phyloP scores from a whole-genome alignment of 768 basidiomycete species.

The Nidularia pulvinata region DNA sequence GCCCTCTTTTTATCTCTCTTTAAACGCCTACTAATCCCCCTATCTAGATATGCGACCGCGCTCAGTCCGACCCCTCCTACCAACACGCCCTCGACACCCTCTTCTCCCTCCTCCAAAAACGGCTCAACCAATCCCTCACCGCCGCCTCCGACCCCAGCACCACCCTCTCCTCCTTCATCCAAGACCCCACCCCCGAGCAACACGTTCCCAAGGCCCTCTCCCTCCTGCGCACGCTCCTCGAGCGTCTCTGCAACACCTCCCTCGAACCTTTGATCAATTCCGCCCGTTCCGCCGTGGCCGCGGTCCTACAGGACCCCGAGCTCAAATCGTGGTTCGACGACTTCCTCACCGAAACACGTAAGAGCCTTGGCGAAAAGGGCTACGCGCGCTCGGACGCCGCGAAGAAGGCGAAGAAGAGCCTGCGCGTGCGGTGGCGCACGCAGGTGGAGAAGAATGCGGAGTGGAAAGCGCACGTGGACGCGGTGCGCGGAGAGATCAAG shows the following conservation, averaged over 20 bases:
- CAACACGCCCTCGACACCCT: conserved; percentile 55
- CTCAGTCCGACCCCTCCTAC: conserved; percentile 61
- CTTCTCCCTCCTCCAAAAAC: conserved; percentile 56
- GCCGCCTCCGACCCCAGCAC: conserved; percentile 42
- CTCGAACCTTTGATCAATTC: conserved; percentile 46
- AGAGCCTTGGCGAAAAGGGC: conserved; percentile 45
- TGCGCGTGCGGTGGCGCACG: conserved; percentile 49
- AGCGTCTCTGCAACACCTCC: conserved; percentile 52
- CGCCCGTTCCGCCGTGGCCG: conserved; percentile 38
- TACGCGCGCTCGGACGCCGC: conserved; percentile 54
- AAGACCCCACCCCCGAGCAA: conserved; percentile 64
- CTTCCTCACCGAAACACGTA: conserved; percentile 43
- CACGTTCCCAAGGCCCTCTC: conserved; percentile 54
- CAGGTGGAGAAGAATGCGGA: conserved; percentile 46
- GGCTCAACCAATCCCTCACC: conserved; percentile 52
- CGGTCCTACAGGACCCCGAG: conserved; percentile 52
- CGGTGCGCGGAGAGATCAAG: conserved; percentile 40
- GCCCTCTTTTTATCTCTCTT: conserved; percentile 1
- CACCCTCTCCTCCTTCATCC: conserved; percentile 54
- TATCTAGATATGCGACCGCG: conserved; percentile 61
- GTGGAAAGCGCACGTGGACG: conserved; percentile 51
- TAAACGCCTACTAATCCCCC: not conserved
- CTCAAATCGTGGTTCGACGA: conserved; percentile 57
- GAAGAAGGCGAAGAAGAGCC: conserved; percentile 34
- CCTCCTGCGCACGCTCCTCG: conserved; percentile 41